Evolutionary conservation across 495 filamentous ascomycete species (phyloP), one percentile per base, ranked within the genome.

Genomic region (Neurospora pannonica): DNA sequence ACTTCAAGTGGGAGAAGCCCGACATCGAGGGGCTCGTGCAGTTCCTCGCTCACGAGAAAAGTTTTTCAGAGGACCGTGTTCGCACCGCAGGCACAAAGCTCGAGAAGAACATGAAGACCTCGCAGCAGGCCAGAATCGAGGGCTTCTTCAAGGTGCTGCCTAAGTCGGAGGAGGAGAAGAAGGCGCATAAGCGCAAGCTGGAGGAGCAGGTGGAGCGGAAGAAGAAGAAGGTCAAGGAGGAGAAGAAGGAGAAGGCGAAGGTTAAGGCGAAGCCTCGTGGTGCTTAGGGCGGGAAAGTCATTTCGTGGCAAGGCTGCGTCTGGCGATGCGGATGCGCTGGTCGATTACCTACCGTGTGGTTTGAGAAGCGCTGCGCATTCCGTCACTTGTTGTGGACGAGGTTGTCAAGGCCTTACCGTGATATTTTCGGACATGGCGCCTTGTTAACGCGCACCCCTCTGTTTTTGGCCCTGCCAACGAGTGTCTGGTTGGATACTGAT

Each of bases 121-220:
- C 90, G 17, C 96, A 98, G 81, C 96, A 99, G 81, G 90, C 92
- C 5, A 89, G 96, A 37, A 83, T 99, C n/a, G 94, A 97, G 79
- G 95, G 97, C 17, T 99, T 99, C 85, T 99, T 99, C 88, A 97
- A 97, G 83, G 90, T 93, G 15, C 82, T 97, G n/a, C 92, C 92
- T 67, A 95, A 93, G 84, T 94, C 94, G 4, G 91, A 93, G 15
- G 91, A 91, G 72, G 91, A 98, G 84, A 91, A 95, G 77, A 90
- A 90, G 71, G 89, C 75, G 54, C 84, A 97, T 78, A 98, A 99
- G 88, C 88, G 96, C 79, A 99, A 98, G 86, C 89, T 95, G 39
- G 95, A 97, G 70, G 91, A 93, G 84, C 96, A 97, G 84, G 83
- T 91, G 38, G 93, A 92, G 75, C 92, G 92, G 77, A 94, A 93